Conservation (phyloP, 1,284 basidiomycete species). For the Peniophora sp. region DNA sequence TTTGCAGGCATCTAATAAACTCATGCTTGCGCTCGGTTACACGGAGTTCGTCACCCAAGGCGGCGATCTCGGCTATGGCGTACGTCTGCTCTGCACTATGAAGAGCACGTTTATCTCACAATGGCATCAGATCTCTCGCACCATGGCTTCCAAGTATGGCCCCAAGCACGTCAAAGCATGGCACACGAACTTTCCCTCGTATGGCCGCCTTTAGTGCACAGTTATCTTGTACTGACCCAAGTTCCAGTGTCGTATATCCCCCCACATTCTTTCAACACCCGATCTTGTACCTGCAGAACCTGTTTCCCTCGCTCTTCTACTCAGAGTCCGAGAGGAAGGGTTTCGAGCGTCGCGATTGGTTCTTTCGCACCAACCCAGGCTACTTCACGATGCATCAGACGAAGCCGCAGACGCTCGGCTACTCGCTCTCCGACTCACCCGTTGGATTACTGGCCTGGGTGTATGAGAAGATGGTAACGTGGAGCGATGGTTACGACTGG, state of each 20-base stretch:
- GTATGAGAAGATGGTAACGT: slow-evolving; percentile 45
- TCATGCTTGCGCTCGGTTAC: slow-evolving; percentile 38
- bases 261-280: slow-evolving; percentile 13
- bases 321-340: slow-evolving; percentile 13
- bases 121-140: slow-evolving; percentile 20
- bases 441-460: slow-evolving; percentile 50
- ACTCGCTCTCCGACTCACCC: slow-evolving; percentile 46
- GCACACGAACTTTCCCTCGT: slow-evolving; percentile 21
- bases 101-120: neutral
- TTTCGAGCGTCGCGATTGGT: slow-evolving; percentile 13
- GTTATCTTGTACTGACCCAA: no score
- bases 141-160: slow-evolving; percentile 20
- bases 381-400: slow-evolving; percentile 22
- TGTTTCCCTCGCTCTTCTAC: slow-evolving; percentile 14
- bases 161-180: slow-evolving; percentile 23
- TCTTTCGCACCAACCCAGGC: slow-evolving; percentile 16
- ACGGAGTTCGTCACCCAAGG: slow-evolving; percentile 38
- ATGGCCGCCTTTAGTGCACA: slow-evolving; percentile 9
- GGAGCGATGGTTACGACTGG: slow-evolving; percentile 44
- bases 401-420: slow-evolving; percentile 29
- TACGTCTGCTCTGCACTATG: neutral
- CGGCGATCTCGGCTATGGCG: slow-evolving; percentile 32
- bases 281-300: slow-evolving; percentile 15
- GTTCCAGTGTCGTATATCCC: no score
- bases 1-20: slow-evolving; percentile 21